Percentiles rank a stretch among this genome's conserved stretches.
Conservation (phyloP, 1,139 yeast genomes). For the Taphrina wiesneri region DNA sequence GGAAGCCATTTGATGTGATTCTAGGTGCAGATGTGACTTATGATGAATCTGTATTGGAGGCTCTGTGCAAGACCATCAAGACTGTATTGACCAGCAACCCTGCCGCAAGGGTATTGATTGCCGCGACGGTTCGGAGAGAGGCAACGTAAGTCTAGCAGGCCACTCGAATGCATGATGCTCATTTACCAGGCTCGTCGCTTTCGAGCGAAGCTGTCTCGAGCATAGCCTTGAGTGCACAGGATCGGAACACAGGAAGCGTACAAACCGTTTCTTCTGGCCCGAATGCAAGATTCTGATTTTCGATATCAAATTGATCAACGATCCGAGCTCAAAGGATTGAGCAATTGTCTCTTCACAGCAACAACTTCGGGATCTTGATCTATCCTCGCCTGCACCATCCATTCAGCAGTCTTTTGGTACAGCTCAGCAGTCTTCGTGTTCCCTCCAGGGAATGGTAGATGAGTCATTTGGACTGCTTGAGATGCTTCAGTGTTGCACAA, state of each 20-base stretch:
- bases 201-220: neutral
- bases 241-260: neutral
- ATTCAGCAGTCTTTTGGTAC: slow-evolving; percentile 11
- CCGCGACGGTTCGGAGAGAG: slow-evolving; percentile 31
- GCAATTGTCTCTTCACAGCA: slow-evolving; percentile 1
- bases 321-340: neutral
- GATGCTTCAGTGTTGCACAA: slow-evolving; percentile 14
- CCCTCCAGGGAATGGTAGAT: slow-evolving; percentile 13
- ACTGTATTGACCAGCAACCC: slow-evolving; percentile 2
- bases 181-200: slow-evolving; percentile 2
- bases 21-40: slow-evolving; percentile 34
- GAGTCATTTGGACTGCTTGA: slow-evolving; percentile 13
- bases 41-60: slow-evolving; percentile 11
- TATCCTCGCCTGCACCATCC: slow-evolving; percentile 28
- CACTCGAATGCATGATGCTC: neutral
- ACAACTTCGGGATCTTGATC: slow-evolving; percentile 23
- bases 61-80: slow-evolving; percentile 6
- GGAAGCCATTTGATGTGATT: slow-evolving; percentile 3
- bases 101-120: slow-evolving; percentile 8
- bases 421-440: slow-evolving; percentile 5
- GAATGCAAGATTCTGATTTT: slow-evolving; percentile 4
- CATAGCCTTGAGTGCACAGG: neutral
- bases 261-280: slow-evolving; percentile 16
- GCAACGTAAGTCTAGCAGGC: slow-evolving; percentile 1
- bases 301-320: neutral